Base-by-base conservation (phyloP, 2,329 filamentous ascomycete species). In the Paecilomyces variotii region DNA sequence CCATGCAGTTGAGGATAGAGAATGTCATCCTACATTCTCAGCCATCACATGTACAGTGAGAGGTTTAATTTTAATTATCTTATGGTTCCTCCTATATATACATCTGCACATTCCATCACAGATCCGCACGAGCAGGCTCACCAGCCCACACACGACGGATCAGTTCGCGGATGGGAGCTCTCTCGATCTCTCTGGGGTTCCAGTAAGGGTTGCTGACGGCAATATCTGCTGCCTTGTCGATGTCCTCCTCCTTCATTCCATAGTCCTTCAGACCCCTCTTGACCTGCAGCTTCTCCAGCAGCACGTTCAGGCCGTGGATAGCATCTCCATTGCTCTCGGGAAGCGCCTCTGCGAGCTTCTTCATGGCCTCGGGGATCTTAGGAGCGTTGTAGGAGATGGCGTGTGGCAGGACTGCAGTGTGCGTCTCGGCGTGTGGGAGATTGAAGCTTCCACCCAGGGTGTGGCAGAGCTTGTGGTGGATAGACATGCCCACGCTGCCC, bases 401-500 rank as follows among this genome's bases (percentile, higher is more conserved):
- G 64, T 87, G 85, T 0, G 85, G 84, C 6, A 87, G 74, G 1
- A 87, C 78, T 32, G 84, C 80, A 0, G 84, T 84, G 64, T 88
- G 86, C 0, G 84, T 87, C 68, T 87, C 84, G 1, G 85, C 83
- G 60, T 88, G 85, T 0, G 85, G 84, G 5, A 88, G 76, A 61
- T 82, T 80, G 69, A 87, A 86, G 63, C 78, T 82, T 6, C 85
- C 86, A 26, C 85, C 85, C 1, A 87, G 75, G 0, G 82, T 83
- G 66, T 88, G 85, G 72, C 84, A 87, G 1, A 88, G 78, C 68
- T 88, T 88, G 71, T 88, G 85, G 66, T 88, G 86, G 12, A 88
- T 78, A 2, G 83, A 79, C 83, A 87, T 87, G 56, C 79, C 79
- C 2, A 84, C 82, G 59, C 75, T 80, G 4, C 84, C 84, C 0